These are phyloP conservation scores for Corynascus novoguineensis DNA, from an alignment of 495 filamentous ascomycete genomes.

Conservation along the genomic window DNA sequence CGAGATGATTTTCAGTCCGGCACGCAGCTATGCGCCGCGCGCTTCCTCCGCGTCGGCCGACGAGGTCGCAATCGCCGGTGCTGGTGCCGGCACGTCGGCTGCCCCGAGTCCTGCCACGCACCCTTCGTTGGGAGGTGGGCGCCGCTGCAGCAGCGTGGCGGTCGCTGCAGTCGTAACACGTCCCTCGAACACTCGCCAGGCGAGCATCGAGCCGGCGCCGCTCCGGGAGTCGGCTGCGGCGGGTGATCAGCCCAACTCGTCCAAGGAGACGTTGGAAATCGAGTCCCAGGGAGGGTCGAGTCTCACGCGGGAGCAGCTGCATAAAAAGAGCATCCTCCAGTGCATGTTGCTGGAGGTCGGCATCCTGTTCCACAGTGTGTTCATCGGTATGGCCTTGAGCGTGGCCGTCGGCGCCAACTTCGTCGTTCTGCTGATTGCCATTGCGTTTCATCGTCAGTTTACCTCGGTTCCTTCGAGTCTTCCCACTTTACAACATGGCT, in stretches of 20 bases:
- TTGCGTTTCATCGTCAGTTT: slow-evolving; percentile 63
- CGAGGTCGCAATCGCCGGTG: not conserved
- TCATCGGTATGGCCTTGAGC: slow-evolving; percentile 82
- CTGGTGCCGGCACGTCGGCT: not conserved
- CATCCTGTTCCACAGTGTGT: slow-evolving; percentile 80
- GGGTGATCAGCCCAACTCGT: not conserved
- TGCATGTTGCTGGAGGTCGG: slow-evolving; percentile 76
- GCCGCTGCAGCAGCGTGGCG: slow-evolving; percentile 13
- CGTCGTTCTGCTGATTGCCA: slow-evolving; percentile 72
- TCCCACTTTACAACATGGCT: not conserved
- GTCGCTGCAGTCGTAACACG: slow-evolving; percentile 17
- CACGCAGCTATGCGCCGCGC: slow-evolving; percentile 30
- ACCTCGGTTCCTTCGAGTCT: not conserved
- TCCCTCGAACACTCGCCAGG: not conserved
- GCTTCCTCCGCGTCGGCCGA: not conserved
- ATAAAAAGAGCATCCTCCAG: slow-evolving; percentile 62
- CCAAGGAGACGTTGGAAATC: slow-evolving; percentile 27
- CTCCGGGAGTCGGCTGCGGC: not conserved
- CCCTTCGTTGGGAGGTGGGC: slow-evolving; percentile 5
- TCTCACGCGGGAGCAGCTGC: slow-evolving; percentile 38
- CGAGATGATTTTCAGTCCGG: slow-evolving; percentile 64
- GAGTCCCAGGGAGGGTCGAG: slow-evolving; percentile 14
- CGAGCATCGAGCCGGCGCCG: slow-evolving; percentile 13
- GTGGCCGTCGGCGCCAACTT: slow-evolving; percentile 71
- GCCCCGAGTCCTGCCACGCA: not conserved